Percentiles rank a stretch among this genome's conserved stretches.
Conservation (phyloP, 2,329 filamentous ascomycete genomes). For the Cladosporium cucumerinum region DNA sequence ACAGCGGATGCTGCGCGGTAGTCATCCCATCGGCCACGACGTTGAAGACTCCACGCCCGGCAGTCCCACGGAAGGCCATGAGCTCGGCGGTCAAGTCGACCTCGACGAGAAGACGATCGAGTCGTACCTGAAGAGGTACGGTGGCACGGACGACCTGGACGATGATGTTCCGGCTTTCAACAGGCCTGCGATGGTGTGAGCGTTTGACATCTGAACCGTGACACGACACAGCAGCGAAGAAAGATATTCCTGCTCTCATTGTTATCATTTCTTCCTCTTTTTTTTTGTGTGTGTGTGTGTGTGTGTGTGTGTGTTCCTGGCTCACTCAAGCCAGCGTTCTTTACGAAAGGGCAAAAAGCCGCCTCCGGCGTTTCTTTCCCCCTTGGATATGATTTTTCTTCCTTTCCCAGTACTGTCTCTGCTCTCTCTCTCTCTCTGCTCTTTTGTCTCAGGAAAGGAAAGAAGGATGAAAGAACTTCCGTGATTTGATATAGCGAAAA, state of each 20-base stretch:
- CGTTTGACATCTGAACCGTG: neutral
- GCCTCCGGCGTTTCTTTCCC: neutral
- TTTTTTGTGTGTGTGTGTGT: no score
- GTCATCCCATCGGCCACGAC: neutral
- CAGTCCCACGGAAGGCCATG: neutral
- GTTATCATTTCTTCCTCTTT: neutral
- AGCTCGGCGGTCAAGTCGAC: neutral
- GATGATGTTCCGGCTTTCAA: neutral
- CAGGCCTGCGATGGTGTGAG: slow-evolving; percentile 8
- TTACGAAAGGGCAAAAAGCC: neutral
- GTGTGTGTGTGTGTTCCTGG: no score
- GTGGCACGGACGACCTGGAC: slow-evolving; percentile 10
- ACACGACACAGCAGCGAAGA: neutral
- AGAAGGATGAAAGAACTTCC: neutral
- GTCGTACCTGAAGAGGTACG: slow-evolving; percentile 12
- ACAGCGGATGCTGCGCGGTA: slow-evolving; percentile 19
- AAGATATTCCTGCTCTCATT: neutral
- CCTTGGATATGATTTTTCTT: neutral
- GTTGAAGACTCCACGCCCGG: neutral
- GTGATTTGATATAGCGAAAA: neutral
- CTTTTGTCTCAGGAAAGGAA: neutral
- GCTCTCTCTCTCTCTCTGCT: neutral
- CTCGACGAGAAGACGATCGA: slow-evolving; percentile 13
- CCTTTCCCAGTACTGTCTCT: neutral
- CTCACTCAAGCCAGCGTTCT: neutral